Percentiles rank a stretch among this genome's conserved stretches.
phyloP scores from a whole-genome alignment of 1,284 basidiomycete genomes.

The Xerocomus minutiporus region DNA sequence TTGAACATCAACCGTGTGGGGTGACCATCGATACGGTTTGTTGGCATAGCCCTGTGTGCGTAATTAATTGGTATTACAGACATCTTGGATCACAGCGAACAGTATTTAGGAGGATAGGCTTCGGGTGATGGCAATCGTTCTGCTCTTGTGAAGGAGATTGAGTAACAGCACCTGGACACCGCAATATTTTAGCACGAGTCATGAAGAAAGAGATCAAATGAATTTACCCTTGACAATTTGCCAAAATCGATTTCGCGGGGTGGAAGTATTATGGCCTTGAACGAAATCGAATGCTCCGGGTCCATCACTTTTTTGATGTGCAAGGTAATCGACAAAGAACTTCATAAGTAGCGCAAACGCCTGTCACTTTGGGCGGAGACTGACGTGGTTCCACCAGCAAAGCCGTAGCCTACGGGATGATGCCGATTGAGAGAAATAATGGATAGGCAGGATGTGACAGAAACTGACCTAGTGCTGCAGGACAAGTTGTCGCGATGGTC shows the following conservation, averaged over 20 bases:
- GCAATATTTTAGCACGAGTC: neutral
- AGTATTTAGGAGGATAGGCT: constrained; percentile 73
- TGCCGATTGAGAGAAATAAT: constrained; percentile 1
- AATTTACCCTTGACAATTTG: constrained; percentile 64
- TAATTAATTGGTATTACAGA: neutral
- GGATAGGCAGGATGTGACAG: neutral
- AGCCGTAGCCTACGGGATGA: constrained; percentile 51
- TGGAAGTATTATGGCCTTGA: constrained; percentile 68
- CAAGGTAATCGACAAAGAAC: neutral
- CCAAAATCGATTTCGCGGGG: constrained; percentile 75
- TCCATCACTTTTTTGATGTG: constrained; percentile 51
- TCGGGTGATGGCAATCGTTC: constrained; percentile 72
- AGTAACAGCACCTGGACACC: constrained; percentile 42
- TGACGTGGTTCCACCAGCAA: constrained; percentile 79
- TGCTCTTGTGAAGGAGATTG: constrained; percentile 58
- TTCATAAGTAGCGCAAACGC: neutral
- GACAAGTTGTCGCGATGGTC: constrained; percentile 67
- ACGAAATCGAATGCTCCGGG: constrained; percentile 80
- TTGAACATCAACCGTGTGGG: constrained; percentile 73
- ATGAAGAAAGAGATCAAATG: neutral
- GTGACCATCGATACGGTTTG: constrained; percentile 72
- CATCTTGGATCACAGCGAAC: constrained; percentile 3
- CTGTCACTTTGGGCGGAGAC: constrained; percentile 16
- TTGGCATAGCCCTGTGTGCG: constrained; percentile 55
- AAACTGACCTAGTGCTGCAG: constrained; percentile 67